These are phyloP conservation scores for Yamadazyma blattariae DNA, from an alignment of 1,139 yeast species.

Conservation along the genomic window DNA sequence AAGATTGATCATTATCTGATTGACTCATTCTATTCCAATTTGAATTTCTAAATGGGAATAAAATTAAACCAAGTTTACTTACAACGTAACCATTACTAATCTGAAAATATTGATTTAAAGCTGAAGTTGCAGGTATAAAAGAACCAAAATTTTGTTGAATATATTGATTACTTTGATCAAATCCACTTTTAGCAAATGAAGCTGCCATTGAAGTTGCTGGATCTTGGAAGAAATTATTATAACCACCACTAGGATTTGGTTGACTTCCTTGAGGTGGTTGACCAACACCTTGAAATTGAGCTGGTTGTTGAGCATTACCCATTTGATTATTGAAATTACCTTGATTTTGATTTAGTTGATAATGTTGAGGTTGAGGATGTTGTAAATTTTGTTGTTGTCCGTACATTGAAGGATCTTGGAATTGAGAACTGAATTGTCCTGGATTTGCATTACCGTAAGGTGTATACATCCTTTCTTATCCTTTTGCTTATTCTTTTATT, in stretches of 20 bases:
- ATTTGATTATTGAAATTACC: constrained; percentile 5
- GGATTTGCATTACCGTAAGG: constrained; percentile 34
- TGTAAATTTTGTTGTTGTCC: constrained; percentile 19
- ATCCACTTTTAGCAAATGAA: constrained; percentile 84
- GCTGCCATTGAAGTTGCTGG: constrained; percentile 85
- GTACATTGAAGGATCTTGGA: constrained; percentile 7
- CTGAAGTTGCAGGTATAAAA: constrained; percentile 47
- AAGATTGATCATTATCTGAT: not conserved
- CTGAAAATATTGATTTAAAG: constrained; percentile 81
- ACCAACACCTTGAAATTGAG: not conserved
- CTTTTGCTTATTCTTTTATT: not conserved
- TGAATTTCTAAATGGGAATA: constrained; percentile 84
- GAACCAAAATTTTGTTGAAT: constrained; percentile 67
- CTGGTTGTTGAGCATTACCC: not conserved
- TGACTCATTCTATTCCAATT: constrained; percentile 64
- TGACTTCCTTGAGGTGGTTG: constrained; percentile 8
- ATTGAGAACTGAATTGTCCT: constrained; percentile 6
- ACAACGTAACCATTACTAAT: constrained; percentile 88
- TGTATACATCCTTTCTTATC: constrained; percentile 42
- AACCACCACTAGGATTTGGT: too few species aligned
- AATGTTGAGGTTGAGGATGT: constrained; percentile 36
- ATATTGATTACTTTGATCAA: constrained; percentile 68
- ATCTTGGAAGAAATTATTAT: constrained; percentile 56
- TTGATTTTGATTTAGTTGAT: constrained; percentile 11
- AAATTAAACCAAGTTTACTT: constrained; percentile 64